Base-by-base conservation (phyloP, 2,329 filamentous ascomycete genomes). In the Ceratocystis ficicola region DNA sequence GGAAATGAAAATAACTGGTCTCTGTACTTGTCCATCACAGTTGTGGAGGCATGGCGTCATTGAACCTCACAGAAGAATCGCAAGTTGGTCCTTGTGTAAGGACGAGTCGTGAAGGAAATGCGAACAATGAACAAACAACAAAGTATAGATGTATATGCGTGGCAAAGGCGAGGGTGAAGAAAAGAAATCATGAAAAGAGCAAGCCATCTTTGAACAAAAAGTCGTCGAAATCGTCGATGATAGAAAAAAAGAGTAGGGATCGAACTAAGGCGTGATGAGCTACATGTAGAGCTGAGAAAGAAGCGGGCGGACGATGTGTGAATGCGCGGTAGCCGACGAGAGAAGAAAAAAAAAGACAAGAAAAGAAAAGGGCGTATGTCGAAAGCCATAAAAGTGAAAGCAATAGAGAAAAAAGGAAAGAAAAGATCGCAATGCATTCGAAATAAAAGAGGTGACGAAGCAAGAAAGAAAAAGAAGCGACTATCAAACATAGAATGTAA, bases 401-500 rank as follows among this genome's bases (percentile, higher is more conserved):
- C 48, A 52, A 52, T 22, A 3, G 30, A 7, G n/a, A 41, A 15
- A 3, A 41, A 36, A 36, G 10, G 32, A 36, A 36, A 36, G 12
- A 12, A 52, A 10, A 22, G 1, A n/a, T 36, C 55, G 55, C 7
- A 10, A 59, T 59, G 28, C 55, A 36, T 15, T 41, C 36, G 36
- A 30, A n/a, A 22, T n/a, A 32, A 30, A 59, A 32, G 28, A 59
- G 55, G 6, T 32, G 28, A 59, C 15, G 28, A 36, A 59, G n/a
- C 6, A 36, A n/a, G 10, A 36, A 36, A n/a, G n/a, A 59, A 59
- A 59, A 59, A 20, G 28, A 59, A 36, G 55, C 55, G 25, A 8
- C 55, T 59, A 36, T 59, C 55, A 59, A 59, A 36, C 15, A 20
- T 15, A 15, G n/a, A 59, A 59, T 30, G 55, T n/a, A 36, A n/a